A percentile compares a stretch with the other conserved stretches of the same genome.
Conservation (phyloP, 169 alveolate species). For the Cryptosporidium viatorum region DNA sequence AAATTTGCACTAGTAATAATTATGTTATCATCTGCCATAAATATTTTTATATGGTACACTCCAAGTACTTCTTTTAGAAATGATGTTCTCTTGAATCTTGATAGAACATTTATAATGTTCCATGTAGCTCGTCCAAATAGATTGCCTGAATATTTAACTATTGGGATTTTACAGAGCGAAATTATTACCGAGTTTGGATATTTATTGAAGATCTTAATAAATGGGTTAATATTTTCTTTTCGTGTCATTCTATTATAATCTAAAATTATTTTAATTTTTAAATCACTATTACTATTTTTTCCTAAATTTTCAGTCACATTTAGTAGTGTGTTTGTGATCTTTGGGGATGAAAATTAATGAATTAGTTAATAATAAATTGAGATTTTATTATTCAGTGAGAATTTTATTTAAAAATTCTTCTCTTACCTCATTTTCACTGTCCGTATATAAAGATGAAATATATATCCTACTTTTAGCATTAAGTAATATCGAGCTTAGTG, state of each 20-base stretch:
- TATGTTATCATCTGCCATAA: constrained; percentile 43
- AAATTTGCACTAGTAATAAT: constrained; percentile 53
- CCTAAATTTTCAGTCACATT: neutral
- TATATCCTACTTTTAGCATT: constrained; percentile 46
- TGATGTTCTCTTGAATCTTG: neutral
- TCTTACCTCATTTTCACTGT: constrained; percentile 49
- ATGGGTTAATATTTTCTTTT: neutral
- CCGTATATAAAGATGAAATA: constrained; percentile 51
- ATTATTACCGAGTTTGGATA: constrained; percentile 15
- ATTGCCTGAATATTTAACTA: neutral
- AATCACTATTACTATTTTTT: neutral
- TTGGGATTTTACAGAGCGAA: constrained; percentile 35
- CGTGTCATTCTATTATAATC: constrained; percentile 47
- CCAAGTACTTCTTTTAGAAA: constrained; percentile 54
- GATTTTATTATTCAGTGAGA: neutral
- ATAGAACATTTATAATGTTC: neutral
- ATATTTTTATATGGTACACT: constrained; percentile 66
- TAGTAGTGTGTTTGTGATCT: neutral
- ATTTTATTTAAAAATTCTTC: neutral
- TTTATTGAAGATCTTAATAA: neutral
- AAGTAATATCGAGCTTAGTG: constrained; percentile 15
- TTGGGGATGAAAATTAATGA: neutral
- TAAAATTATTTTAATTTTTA: constrained; percentile 28
- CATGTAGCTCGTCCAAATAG: neutral
- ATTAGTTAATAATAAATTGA: neutral